These are phyloP conservation scores for Glaciozyma martinii DNA, from an alignment of 768 basidiomycete genomes.

Conservation along the genomic window DNA sequence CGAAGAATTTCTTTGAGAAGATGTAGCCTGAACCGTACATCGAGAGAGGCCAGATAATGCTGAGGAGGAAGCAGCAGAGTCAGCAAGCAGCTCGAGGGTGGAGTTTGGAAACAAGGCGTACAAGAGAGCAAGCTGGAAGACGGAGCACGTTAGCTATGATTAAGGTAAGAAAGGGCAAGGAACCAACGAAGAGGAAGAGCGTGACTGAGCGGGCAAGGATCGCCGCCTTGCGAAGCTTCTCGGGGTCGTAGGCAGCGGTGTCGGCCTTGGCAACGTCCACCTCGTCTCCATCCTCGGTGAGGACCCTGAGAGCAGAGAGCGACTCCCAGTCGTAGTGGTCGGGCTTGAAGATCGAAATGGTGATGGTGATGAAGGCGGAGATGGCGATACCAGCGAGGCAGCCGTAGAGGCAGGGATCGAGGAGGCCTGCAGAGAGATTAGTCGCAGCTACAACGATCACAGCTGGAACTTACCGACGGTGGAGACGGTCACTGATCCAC, in stretches of 20 bases:
- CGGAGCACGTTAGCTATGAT: no score
- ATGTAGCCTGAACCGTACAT: conserved; percentile 13
- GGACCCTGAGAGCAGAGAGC: conserved; percentile 3
- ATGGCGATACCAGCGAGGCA: conserved; percentile 11
- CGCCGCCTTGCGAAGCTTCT: conserved; percentile 3
- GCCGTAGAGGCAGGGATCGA: conserved; percentile 18
- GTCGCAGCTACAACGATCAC: not conserved
- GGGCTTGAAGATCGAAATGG: not conserved
- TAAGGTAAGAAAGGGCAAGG: not conserved
- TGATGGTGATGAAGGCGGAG: conserved; percentile 5
- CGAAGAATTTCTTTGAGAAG: conserved; percentile 6
- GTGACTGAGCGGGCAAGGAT: conserved; percentile 5
- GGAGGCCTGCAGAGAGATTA: not conserved
- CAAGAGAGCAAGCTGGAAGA: no score
- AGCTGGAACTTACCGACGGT: not conserved
- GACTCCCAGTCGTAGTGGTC: conserved; percentile 11
- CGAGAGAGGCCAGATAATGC: conserved; percentile 10
- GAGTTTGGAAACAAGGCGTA: no score
- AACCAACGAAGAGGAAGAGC: conserved; percentile 5
- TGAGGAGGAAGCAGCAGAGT: not conserved
- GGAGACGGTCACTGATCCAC: not conserved
- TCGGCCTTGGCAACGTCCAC: not conserved
- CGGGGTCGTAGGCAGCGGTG: conserved; percentile 5
- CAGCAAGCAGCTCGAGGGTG: no score
- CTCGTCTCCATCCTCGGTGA: not conserved